Conservation (phyloP, 371 early-diverging fungal genomes). For the Smittium culicis region DNA sequence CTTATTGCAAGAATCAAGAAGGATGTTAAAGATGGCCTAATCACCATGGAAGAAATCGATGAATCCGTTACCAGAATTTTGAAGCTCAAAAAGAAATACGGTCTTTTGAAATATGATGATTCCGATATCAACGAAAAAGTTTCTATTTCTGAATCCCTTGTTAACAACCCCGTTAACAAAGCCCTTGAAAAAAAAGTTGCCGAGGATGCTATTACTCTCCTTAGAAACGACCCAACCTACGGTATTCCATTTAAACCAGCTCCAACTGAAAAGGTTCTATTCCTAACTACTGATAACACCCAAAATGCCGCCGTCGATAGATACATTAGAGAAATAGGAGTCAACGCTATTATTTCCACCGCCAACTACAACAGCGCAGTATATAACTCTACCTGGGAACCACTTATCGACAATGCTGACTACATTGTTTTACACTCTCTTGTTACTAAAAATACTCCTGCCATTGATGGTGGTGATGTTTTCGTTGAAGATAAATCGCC, state of each 20-base stretch:
- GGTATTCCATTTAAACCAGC: slow-evolving; percentile 9
- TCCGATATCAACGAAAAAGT: not conserved
- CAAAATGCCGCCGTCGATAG: not conserved
- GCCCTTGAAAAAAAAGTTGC: slow-evolving; percentile 2
- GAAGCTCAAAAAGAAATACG: slow-evolving; percentile 7
- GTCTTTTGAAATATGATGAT: not conserved
- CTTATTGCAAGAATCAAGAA: not conserved
- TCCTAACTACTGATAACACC: not conserved
- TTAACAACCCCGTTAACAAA: not conserved
- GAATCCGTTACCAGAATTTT: slow-evolving; percentile 2
- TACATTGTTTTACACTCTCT: slow-evolving; percentile 3
- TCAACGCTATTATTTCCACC: not conserved
- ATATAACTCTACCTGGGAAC: not conserved
- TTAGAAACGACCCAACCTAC: slow-evolving; percentile 6
- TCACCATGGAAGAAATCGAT: slow-evolving; percentile 2
- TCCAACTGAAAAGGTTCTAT: not conserved
- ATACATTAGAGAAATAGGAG: not conserved
- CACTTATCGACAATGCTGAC: not conserved
- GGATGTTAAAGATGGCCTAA: not conserved
- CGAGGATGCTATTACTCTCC: slow-evolving; percentile 3
- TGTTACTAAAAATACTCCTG: not conserved
- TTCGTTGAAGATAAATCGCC: not conserved
- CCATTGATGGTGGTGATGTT: slow-evolving; percentile 1
- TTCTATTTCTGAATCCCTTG: not conserved
- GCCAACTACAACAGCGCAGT: not conserved